A percentile compares a stretch with the other conserved stretches of the same genome.
Conservation (phyloP, 129 eudicot species). For the Artemisia tridentata region DNA sequence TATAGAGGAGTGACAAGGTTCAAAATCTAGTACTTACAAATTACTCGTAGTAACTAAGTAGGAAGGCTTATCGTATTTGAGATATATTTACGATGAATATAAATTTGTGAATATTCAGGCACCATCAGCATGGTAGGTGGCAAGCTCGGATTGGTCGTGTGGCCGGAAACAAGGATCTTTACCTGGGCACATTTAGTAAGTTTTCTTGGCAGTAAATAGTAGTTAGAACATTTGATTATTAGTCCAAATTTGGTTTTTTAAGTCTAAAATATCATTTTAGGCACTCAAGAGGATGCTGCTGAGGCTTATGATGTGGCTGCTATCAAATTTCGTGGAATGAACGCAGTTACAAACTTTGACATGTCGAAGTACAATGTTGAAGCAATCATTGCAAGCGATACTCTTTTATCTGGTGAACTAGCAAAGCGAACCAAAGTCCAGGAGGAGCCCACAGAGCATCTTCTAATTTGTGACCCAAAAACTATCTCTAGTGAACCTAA, state of each 20-base stretch:
- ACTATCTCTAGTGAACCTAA: constrained; percentile 24
- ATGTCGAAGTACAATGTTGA: constrained; percentile 71
- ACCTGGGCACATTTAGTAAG: constrained; percentile 92
- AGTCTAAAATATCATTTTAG: constrained; percentile 26
- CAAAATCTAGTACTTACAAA: constrained; percentile 5
- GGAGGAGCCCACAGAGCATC: constrained; percentile 4
- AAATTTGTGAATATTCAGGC: constrained; percentile 44
- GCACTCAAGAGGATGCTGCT: constrained; percentile 98
- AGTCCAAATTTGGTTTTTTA: neutral
- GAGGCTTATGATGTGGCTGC: constrained; percentile 95
- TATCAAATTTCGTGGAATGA: constrained; percentile 77
- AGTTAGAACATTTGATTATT: neutral
- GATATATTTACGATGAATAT: neutral
- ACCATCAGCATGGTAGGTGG: constrained; percentile 97
- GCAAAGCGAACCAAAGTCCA: constrained; percentile 56
- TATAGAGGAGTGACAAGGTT: constrained; percentile 98
- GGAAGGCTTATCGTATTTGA: neutral
- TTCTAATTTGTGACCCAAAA: neutral
- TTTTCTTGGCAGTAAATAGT: neutral
- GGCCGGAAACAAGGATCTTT: constrained; percentile 91
- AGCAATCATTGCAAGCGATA: constrained; percentile 66
- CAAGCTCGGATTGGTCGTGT: constrained; percentile 96
- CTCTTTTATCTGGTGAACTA: constrained; percentile 69
- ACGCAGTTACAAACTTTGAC: constrained; percentile 84
- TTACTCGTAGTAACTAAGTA: neutral